Evolutionary conservation across 139 green algal genomes (phyloP), one percentile per base, ranked within the genome.

Genomic region (Picochlorum costavermella): DNA sequence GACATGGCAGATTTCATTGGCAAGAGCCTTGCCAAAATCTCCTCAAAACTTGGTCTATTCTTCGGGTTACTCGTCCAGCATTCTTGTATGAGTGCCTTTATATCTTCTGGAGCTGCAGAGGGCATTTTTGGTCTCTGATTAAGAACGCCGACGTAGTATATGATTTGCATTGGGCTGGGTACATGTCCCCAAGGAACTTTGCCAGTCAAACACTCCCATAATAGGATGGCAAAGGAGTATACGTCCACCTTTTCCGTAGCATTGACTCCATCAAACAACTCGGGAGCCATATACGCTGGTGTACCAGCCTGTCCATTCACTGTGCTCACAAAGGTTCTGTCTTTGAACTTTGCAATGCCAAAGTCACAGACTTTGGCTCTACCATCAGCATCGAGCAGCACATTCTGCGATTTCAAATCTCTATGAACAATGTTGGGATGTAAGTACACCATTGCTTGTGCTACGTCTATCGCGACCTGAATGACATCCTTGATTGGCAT

Each of bases 351-450:
- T 50, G 81, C 62, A 59, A 80, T 80, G 63, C 72, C 82, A 83
- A 88, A 88, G 67, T 88, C 82, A 64, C 74, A 86, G 25, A 92
- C 82, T 63, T 86, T 84, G 8, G 83, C 83, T 0, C 76, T 53
- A 0, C 78, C 80, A 1, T 72, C 48, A 4, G 17, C 43, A 51
- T 85, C 75, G 55, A 92, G 75, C 61, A 93, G 72, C 31, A 92
- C 80, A 44, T 91, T 91, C 57, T 79, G 58, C 4, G 69, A 44
- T 48, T 74, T 75, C 36, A 82, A 46, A 60, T 77, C 75, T 1
- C 75, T 58, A 69, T 84, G 74, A 29, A 83, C 69, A 16, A 83
- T 67, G 17, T 65, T 37, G 10, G 70, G 61, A 64, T 95, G 86
- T 67, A 95, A 69, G 67, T 91, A 87, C 23, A 64, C 58, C 82